Percentiles rank a stretch among this genome's conserved stretches.
Conservation (phyloP, 257 asterid species). For the Primulina eburnea region DNA sequence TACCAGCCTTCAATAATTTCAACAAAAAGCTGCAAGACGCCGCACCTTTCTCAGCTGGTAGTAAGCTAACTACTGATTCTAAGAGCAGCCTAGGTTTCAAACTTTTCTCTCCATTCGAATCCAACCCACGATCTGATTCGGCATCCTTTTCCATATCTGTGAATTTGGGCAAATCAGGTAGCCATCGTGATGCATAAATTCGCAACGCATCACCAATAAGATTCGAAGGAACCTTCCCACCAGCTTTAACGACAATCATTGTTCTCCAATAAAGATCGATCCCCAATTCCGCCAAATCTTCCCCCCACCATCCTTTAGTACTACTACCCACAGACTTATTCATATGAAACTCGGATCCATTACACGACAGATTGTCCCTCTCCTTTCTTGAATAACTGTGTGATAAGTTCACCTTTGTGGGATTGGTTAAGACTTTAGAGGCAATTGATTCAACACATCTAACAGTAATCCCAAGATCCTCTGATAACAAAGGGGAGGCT, state of each 20-base stretch:
- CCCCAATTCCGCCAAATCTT: constrained; percentile 71
- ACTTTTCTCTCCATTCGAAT: constrained; percentile 32
- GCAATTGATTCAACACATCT: constrained; percentile 73
- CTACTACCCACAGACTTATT: constrained; percentile 23
- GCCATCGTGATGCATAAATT: constrained; percentile 70
- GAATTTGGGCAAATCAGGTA: constrained; percentile 49
- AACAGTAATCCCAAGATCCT: constrained; percentile 63
- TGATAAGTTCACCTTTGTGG: constrained; percentile 55
- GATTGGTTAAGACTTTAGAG: constrained; percentile 54
- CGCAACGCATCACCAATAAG: constrained; percentile 75
- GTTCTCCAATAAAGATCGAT: constrained; percentile 89
- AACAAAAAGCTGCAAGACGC: constrained; percentile 79
- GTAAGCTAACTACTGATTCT: constrained; percentile 76
- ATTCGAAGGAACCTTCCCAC: constrained; percentile 57
- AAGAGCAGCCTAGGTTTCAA: constrained; percentile 59
- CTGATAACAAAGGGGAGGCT: constrained; percentile 52
- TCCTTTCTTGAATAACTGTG: constrained; percentile 60
- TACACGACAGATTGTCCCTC: constrained; percentile 55
- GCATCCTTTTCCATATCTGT: constrained; percentile 28
- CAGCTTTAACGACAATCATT: constrained; percentile 70
- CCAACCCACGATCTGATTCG: constrained; percentile 20
- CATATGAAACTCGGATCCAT: constrained; percentile 53
- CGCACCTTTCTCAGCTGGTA: constrained; percentile 66
- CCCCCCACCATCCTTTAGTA: constrained; percentile 80
- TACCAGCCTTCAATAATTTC: constrained; percentile 71